These are phyloP conservation scores for Rhizopus microsporus DNA, from an alignment of 371 early-diverging fungal species.

Conservation along the genomic window DNA sequence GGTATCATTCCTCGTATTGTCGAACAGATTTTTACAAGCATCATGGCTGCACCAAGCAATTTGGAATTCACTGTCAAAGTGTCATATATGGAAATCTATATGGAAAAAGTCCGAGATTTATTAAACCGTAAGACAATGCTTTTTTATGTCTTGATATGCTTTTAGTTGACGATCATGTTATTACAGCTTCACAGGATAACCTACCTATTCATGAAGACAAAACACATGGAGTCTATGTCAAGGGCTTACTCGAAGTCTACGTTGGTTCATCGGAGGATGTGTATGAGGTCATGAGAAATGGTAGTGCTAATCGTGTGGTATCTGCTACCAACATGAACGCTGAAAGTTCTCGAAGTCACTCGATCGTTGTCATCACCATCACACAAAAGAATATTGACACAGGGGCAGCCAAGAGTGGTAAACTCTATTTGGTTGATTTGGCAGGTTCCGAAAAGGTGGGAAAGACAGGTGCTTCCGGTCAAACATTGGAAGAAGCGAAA, in stretches of 20 bases:
- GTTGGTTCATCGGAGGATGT: slow-evolving; percentile 91
- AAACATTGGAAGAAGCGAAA: slow-evolving; percentile 98
- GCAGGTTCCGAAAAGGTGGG: slow-evolving; percentile 99
- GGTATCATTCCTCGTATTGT: slow-evolving; percentile 94
- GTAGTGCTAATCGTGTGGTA: slow-evolving; percentile 86
- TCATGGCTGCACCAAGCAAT: slow-evolving; percentile 78
- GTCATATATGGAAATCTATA: slow-evolving; percentile 98
- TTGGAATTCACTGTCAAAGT: slow-evolving; percentile 91
- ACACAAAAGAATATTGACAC: slow-evolving; percentile 87
- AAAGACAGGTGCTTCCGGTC: slow-evolving; percentile 97
- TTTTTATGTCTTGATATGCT: too few species aligned
- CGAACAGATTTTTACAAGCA: slow-evolving; percentile 85
- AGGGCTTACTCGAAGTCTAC: slow-evolving; percentile 91
- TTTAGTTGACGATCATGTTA: background rate
- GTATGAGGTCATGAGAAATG: slow-evolving; percentile 91
- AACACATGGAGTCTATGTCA: slow-evolving; percentile 91
- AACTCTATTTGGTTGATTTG: slow-evolving; percentile 96
- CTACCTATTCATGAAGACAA: slow-evolving; percentile 95
- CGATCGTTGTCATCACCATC: slow-evolving; percentile 93
- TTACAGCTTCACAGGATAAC: slow-evolving; percentile 77
- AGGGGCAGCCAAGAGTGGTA: slow-evolving; percentile 86
- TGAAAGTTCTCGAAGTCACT: slow-evolving; percentile 95
- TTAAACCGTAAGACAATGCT: slow-evolving; percentile 70
- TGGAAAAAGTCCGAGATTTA: slow-evolving; percentile 97
- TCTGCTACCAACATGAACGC: slow-evolving; percentile 98